phyloP scores from a whole-genome alignment of 139 green algal species.

The Chlorella vulgaris region DNA sequence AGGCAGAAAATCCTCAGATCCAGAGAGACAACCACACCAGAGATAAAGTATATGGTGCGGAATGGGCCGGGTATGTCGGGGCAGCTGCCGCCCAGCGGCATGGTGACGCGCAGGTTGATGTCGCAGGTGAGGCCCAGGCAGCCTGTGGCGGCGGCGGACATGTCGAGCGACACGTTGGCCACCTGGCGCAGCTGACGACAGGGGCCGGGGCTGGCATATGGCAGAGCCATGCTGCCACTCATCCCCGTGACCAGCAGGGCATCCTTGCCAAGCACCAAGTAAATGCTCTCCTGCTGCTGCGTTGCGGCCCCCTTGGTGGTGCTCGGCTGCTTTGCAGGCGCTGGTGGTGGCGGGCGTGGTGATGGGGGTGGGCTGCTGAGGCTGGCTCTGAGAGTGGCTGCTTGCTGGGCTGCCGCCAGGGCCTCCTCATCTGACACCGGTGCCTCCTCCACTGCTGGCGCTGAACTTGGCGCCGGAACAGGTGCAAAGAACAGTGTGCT shows the following conservation, averaged over 20 bases:
- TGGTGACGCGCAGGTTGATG: constrained; percentile 5
- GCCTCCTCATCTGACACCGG: too few species aligned
- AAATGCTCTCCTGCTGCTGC: background rate
- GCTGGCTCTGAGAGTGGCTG: too few species aligned
- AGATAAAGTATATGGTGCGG: background rate
- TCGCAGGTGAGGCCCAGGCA: constrained; percentile 9
- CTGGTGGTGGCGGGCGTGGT: too few species aligned
- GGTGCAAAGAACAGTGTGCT: too few species aligned
- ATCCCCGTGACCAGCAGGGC: background rate
- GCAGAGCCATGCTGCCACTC: background rate
- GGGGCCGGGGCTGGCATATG: background rate
- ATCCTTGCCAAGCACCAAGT: background rate
- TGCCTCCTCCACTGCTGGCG: too few species aligned
- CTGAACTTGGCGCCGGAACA: too few species aligned
- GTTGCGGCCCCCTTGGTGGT: too few species aligned
- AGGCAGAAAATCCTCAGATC: too few species aligned
- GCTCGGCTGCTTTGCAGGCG: background rate
- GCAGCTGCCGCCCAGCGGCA: background rate
- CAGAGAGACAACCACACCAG: too few species aligned
- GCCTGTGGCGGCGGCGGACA: constrained; percentile 16
- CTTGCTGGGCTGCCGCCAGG: too few species aligned
- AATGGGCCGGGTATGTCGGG: background rate
- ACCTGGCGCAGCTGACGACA: constrained; percentile 2
- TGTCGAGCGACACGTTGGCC: constrained; percentile 2
- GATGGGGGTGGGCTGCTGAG: too few species aligned